Base-by-base conservation (phyloP, 2,329 filamentous ascomycete genomes). In the Arthrinium phaeospermum region DNA sequence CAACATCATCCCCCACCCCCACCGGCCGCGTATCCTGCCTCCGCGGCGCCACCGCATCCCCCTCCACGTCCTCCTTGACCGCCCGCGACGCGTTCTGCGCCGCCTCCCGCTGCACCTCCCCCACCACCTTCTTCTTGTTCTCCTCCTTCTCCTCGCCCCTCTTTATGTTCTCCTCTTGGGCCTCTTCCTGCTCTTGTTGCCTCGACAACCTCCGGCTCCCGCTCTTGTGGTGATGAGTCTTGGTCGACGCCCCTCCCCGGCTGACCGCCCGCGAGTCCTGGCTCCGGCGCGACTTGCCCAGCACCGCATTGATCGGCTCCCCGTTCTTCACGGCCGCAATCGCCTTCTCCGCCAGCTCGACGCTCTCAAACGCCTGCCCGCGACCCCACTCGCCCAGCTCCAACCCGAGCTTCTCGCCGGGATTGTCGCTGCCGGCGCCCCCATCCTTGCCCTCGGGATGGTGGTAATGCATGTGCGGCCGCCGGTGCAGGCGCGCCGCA, bases 361-460 rank as follows among this genome's bases (percentile, higher is more conserved):
- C 83, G 72, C 84, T 87, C 76, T 89, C 85, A 72, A 90, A 88
- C 5, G 85, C 82, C 16, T 82, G 82, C 10, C 82, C 85, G 53
- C 83, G 80, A 13, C 83, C 84, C 27, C 82, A 82, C 72, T 82
- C 80, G 47, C 81, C 78, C 71, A 83, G 77, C 7, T 80, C 78
- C 7, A 77, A 79, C 49, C 81, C 80, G 22, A 80, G 79, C 22
- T 72, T 82, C 76, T 61, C 68, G n/a, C 72, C 77, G 10, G 37
- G 64, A 76, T 67, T 75, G 27, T 27, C 78, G 5, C 37, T 71
- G 70, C 67, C 77, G 76, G 64, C 67, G 10, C 61, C 70, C 22
- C 73, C 24, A 24, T 46, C 72, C 6, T 72, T 61, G 22, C 30
- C 34, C 34, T 46, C 44, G 34, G 30, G 71, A 16, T 57, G 67